phyloP scores from a whole-genome alignment of 345 rosid species.

The Erysimum cheiranthoides region DNA sequence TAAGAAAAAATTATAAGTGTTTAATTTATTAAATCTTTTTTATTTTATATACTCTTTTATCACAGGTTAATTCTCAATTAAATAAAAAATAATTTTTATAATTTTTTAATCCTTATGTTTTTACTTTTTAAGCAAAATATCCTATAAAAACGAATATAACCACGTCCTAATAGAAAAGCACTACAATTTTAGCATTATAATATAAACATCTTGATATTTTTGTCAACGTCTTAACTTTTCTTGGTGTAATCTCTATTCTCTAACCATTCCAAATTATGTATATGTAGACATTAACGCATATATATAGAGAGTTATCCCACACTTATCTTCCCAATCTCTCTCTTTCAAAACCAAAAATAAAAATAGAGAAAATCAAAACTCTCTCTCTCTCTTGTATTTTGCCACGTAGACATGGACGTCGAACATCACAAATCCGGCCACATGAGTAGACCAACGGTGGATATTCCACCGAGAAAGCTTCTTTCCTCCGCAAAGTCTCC shows the following conservation, averaged over 20 bases:
- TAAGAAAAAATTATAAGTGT: too few relatives aligned
- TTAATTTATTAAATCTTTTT: too few relatives aligned
- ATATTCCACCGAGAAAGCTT: constrained; percentile 69
- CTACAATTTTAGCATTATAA: neutral
- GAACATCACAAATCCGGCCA: constrained; percentile 56
- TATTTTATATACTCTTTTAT: neutral
- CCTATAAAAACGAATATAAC: neutral
- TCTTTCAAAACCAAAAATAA: neutral
- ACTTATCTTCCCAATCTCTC: constrained; percentile 21
- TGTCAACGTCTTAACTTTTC: neutral
- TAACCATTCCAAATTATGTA: neutral
- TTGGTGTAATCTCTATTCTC: neutral
- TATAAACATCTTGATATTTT: neutral
- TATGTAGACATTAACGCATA: constrained; percentile 6
- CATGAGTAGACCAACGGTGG: constrained; percentile 50
- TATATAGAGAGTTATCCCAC: constrained; percentile 21
- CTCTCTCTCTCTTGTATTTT: neutral
- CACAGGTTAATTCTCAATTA: neutral
- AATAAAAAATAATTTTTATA: neutral
- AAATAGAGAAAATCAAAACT: neutral
- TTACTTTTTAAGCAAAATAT: neutral
- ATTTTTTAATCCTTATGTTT: too few relatives aligned
- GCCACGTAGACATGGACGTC: constrained; percentile 51
- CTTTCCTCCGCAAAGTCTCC: constrained; percentile 43
- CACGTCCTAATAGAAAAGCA: neutral